Evolutionary conservation across 495 filamentous ascomycete genomes (phyloP), one percentile per base, ranked within the genome.

Genomic region (Xylona heveae): DNA sequence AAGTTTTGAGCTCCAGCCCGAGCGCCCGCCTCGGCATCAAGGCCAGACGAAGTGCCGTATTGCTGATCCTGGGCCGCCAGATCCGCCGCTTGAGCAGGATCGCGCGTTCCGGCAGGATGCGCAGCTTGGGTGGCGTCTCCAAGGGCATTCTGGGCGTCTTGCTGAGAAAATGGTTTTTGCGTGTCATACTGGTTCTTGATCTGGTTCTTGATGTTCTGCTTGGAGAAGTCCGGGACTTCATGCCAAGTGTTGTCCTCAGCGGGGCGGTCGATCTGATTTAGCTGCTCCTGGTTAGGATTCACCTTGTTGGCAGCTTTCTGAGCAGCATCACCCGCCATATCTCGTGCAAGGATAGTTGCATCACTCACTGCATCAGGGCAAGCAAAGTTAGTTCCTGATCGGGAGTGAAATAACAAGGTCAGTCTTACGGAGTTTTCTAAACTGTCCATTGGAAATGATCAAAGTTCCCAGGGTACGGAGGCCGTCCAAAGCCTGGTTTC

Each of bases 231-330:
- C 0, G 90, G 90, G 31, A 70, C 66, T 38, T 95, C 83, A 47
- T 94, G 81, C 90, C 90, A 97, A 6, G 66, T 69, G 51, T 95
- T 83, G 41, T 91, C 82, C 5, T 78, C 71, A 2, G 88, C 88
- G 2, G 90, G 69, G 9, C 60, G 43, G 41, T 94, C 88, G 23
- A 95, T 72, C 40, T 81, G 74, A 8, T 52, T 40, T 20, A 95
- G 62, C 30, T 75, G 57, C 8, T 94, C 79, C 34, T 88, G 65
- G 8, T 64, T 64, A 1, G 88, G 88, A n/a, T 71, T 72, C 31
- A 94, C 64, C 28, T 57, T 62, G 43, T 57, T 62, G 31, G 88
- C 80, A n/a, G 78, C 72, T 41, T 84, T 90, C 25, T 60, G 62
- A 3, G 90, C 83, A 14, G 74, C 80, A 51, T 95, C 88, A 29